Evolutionary conservation across 2,329 filamentous ascomycete species (phyloP), one percentile per base, ranked within the genome.

Genomic region (Xylariales sp.): DNA sequence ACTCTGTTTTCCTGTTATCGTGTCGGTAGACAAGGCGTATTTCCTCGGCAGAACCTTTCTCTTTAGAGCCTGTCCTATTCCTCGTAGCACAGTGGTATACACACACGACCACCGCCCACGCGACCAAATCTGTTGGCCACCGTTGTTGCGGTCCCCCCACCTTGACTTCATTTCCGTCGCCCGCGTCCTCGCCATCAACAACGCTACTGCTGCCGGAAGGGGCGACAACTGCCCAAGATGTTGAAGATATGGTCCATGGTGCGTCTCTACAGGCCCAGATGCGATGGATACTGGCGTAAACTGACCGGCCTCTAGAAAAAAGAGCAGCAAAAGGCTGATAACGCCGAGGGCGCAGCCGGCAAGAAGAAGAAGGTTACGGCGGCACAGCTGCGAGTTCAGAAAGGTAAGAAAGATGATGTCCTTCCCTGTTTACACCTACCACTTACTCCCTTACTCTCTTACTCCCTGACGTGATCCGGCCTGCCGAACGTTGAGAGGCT

Each of bases 241-340:
- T 77, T 96, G 75, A 97, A 97, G 73, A 96, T 97, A 74, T 97
- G 91, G 93, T 95, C 89, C 56, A 95, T 97, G 91, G 89, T 94
- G 72, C 36, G 75, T 23, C 6, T 5, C 11, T 17, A 20, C 17
- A 14, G 17, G 27, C 8, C 13, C 10, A 16, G 10, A 4, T 7
- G 10, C 17, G 23, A 15, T n/a, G 24, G 15, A 13, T 14, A 25
- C 24, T 12, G 8, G 18, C 17, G n/a, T 29, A 17, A 15, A 29
- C 38, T 43, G 42, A 56, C 56, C 51, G 30, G 27, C 19, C 60
- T 66, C 56, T 65, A 95, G 83, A 90, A 95, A 72, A 93, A 96
- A 69, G 87, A 96, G 74, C 88, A 96, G 74, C 88, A 95, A 69
- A 87, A 94, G 67, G 90, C 88, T 56, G 88, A 90, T 51, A 88